Base-by-base conservation (phyloP, 768 basidiomycete genomes). In the Suillus subluteus region DNA sequence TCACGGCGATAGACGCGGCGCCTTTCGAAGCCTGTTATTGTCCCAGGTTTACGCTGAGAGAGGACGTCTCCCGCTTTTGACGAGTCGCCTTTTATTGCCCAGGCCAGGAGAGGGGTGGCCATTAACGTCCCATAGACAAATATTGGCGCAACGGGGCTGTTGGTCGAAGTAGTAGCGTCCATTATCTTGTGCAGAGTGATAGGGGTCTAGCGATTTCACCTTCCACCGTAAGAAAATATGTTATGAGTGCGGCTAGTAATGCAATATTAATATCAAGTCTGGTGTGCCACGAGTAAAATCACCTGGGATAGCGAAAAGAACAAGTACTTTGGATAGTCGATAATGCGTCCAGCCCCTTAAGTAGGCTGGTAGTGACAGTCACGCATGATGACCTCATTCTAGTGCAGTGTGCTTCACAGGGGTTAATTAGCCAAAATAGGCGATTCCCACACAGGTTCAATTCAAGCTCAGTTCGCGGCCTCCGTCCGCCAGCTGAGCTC, bases 1-100 rank as follows among this genome's bases (percentile, higher is more conserved):
- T 55, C 54, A 32, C 54, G 30, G 32, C 30, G 32, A 21, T 56
- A 18, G 30, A 56, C 55, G 21, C 55, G 11, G 6, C 55, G 55
- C 35, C 55, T 56, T n/a, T 35, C 21, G 12, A 37, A 56, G 21
- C 55, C 54, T 9, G 18, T 32, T 55, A 55, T 56, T 35, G 32
- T 37, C 21, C 55, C 55, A 35, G 21, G 55, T 35, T 56, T 56
- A 56, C 55, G 55, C 55, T 37, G 32, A 37, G 55, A 56, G 21
- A 21, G 18, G 21, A 56, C 55, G 21, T 56, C 55, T n/a, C 11
- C 55, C 11, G 54, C 54, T 35, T 56, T 56, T 2, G 18, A 35
- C 11, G 55, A 35, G 55, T 56, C 55, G 21, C 55, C 55, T 35
- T 56, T 56, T 6, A 56, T 21, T n/a, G 55, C 55, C 55, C 55